Conservation (phyloP, 495 filamentous ascomycete species). For the Penicillium soppii region DNA sequence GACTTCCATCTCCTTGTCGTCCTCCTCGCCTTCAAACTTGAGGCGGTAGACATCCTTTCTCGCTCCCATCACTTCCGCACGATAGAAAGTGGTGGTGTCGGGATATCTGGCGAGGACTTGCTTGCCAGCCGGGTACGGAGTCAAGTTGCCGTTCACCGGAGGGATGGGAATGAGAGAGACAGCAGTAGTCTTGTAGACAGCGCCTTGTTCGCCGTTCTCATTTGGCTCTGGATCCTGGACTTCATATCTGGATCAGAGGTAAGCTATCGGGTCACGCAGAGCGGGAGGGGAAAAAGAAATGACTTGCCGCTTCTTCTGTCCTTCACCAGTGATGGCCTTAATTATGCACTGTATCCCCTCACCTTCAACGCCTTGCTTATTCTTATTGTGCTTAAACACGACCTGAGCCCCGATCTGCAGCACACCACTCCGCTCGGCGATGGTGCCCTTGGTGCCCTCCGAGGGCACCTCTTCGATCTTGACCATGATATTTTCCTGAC, state of each 20-base stretch:
- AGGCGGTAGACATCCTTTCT: constrained; percentile 65
- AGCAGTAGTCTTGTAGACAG: constrained; percentile 76
- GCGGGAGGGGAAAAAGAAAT: constrained; percentile 3
- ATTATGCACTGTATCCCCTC: constrained; percentile 88
- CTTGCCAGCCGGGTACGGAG: constrained; percentile 74
- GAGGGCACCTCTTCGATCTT: constrained; percentile 55
- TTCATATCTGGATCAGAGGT: constrained; percentile 64
- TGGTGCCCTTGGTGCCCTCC: constrained; percentile 48
- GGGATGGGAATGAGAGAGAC: constrained; percentile 84
- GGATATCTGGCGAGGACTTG: constrained; percentile 82
- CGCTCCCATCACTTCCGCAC: constrained; percentile 81
- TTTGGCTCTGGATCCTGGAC: constrained; percentile 94
- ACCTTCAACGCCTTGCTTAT: constrained; percentile 64
- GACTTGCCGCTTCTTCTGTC: constrained; percentile 69
- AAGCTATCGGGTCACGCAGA: background rate
- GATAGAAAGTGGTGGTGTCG: constrained; percentile 95
- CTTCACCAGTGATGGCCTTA: constrained; percentile 78
- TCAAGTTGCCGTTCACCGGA: constrained; percentile 51
- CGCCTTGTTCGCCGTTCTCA: constrained; percentile 65
- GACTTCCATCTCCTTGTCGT: constrained; percentile 77
- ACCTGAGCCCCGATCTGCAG: constrained; percentile 77
- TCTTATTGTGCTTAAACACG: constrained; percentile 74
- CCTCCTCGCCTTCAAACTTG: constrained; percentile 85
- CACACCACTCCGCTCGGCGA: constrained; percentile 49
- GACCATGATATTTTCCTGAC: constrained; percentile 42